Evolutionary conservation across 176 grass and related monocot species (phyloP).

Genomic region (Tuctoria greenei): DNA sequence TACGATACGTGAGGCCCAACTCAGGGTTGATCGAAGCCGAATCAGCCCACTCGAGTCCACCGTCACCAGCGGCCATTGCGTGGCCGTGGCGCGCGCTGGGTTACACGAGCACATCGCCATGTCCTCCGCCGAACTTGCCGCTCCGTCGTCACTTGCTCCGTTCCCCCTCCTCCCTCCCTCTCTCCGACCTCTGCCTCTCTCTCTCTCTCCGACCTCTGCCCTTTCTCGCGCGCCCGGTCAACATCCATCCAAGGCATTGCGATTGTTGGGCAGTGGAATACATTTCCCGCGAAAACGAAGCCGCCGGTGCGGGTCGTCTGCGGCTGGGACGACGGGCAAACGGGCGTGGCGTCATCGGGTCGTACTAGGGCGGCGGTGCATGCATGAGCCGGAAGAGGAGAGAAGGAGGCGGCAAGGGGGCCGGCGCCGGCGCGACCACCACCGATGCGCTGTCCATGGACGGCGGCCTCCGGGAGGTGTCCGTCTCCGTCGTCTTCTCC

Average conservation of each 20-base stretch:
- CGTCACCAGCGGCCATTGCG: no score
- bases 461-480: slow-evolving; percentile 66
- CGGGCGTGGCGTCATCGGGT: not conserved
- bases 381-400: slow-evolving; percentile 71
- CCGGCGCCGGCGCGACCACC: slow-evolving; percentile 1
- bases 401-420: slow-evolving; percentile 44
- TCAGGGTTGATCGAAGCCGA: not conserved
- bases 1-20: not conserved
- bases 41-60: not conserved
- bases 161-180: not conserved
- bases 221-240: not conserved
- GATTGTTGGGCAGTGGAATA: not conserved
- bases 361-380: not conserved
- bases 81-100: slow-evolving; percentile 11
- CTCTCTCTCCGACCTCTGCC: not conserved
- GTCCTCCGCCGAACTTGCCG: slow-evolving; percentile 39
- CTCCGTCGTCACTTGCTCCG: slow-evolving; percentile 39
- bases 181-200: not conserved
- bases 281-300: not conserved
- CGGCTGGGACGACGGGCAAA: no score
- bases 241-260: no score
- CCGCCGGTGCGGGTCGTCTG: no score
- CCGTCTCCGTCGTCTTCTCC: slow-evolving; percentile 62
- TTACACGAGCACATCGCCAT: not conserved
- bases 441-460: slow-evolving; percentile 58